Conservation (phyloP, 179 eudicot species). For the Corrigiola litoralis region DNA sequence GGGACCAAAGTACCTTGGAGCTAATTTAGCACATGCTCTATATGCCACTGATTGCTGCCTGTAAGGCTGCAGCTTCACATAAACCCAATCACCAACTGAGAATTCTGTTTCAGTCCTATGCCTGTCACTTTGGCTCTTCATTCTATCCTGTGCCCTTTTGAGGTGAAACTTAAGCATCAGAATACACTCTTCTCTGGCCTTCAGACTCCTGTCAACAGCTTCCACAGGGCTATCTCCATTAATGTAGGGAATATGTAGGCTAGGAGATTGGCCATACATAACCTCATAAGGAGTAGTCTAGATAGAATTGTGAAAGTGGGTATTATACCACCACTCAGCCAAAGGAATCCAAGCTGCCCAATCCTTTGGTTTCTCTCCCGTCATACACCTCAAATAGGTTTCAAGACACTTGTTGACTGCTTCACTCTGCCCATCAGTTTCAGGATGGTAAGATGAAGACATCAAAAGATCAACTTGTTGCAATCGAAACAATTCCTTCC, state of each 20-base stretch:
- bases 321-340: not conserved
- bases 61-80: not conserved
- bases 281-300: not conserved
- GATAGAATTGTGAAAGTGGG: not conserved
- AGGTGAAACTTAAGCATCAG: not conserved
- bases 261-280: not conserved
- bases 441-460: not conserved
- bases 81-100: not conserved
- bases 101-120: not conserved
- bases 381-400: not conserved
- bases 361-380: not conserved
- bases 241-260: not conserved
- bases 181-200: not conserved
- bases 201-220: not conserved
- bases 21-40: not conserved
- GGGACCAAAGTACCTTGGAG: not conserved
- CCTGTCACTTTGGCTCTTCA: not conserved
- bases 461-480: not conserved
- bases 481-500: not conserved
- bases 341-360: not conserved
- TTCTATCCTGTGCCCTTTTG: not conserved
- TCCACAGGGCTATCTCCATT: not conserved
- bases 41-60: not conserved
- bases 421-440: conserved; percentile 3
- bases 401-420: not conserved